Base-by-base conservation (phyloP, 768 basidiomycete genomes). In the Mycena sanguinolenta region DNA sequence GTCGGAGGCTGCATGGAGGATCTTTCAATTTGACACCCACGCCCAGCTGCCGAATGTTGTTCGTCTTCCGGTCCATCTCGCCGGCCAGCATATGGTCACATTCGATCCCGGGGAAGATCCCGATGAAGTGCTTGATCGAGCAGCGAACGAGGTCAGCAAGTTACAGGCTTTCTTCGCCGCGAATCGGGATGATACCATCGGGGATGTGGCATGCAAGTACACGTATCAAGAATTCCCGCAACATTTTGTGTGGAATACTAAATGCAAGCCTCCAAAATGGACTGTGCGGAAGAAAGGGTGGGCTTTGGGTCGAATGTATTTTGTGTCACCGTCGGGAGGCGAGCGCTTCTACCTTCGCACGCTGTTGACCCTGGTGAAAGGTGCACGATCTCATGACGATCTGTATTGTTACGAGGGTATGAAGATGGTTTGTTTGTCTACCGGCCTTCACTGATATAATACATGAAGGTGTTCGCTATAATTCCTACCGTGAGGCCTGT, bases 301-400 rank as follows among this genome's bases (percentile, higher is more conserved):
- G 76, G 81, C 84, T 1, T 71, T 87, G 60, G 86, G 86, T 0
- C 74, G 82, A 0, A 84, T 87, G 78, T 84, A 82, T 65, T 83
- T 78, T 74, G 76, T 81, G 3, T 58, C 73, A 38, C 80, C 81
- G n/a, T 71, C 68, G 25, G 63, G 27, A 14, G 72, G 72, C 3
- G 78, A 83, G 32, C 52, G 75, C 5, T 82, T 80, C 63, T 82
- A 83, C 62, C 77, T 83, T 1, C 73, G 80, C 0, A 71, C 74
- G 2, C 79, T 84, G 0, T 77, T 83, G 5, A 77, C 81, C 9
- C 71, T 80, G 19, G 79, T 82, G 7, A 78, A 75, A 63, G 80
- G 80, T n/a, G 68, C 79, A 2, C 70, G 21, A 4, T 74, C 73
- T 5, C 67, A 68, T 42, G 60, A 39, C 0, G 55, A 65, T 39